Conservation (phyloP, 495 filamentous ascomycete species). For the Sordaria brevicollis region DNA sequence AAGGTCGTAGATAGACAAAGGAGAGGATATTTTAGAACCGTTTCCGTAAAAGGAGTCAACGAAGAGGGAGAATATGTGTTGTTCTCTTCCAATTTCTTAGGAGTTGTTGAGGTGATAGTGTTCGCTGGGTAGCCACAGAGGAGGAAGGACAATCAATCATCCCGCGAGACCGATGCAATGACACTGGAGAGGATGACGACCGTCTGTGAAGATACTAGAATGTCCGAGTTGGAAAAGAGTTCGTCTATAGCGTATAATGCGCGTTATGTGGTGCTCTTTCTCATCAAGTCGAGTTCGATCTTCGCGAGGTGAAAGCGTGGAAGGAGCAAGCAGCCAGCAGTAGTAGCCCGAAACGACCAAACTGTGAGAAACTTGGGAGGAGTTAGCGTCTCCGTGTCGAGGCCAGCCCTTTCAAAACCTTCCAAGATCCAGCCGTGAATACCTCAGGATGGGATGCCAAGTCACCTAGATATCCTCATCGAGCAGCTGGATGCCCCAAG, state of each 20-base stretch:
- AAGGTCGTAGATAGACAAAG: background rate
- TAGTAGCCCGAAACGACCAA: background rate
- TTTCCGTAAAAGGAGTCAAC: background rate
- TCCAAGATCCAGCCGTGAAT: background rate
- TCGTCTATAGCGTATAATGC: background rate
- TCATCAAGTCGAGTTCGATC: background rate
- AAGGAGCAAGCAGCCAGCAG: background rate
- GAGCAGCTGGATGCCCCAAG: background rate
- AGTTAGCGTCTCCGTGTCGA: background rate
- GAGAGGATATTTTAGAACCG: background rate
- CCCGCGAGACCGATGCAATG: background rate
- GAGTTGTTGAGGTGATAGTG: background rate
- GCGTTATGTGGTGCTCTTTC: background rate
- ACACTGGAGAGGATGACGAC: background rate
- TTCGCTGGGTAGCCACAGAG: background rate
- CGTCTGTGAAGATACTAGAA: background rate
- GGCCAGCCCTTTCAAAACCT: background rate
- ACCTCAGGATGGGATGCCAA: background rate
- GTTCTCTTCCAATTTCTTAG: background rate
- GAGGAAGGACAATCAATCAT: background rate
- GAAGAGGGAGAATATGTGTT: background rate
- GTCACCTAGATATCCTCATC: too few relatives aligned
- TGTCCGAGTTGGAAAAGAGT: background rate
- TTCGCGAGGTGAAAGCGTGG: background rate
- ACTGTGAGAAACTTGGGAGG: background rate